Conservation (phyloP, 257 asterid genomes). For the Plantago major region DNA sequence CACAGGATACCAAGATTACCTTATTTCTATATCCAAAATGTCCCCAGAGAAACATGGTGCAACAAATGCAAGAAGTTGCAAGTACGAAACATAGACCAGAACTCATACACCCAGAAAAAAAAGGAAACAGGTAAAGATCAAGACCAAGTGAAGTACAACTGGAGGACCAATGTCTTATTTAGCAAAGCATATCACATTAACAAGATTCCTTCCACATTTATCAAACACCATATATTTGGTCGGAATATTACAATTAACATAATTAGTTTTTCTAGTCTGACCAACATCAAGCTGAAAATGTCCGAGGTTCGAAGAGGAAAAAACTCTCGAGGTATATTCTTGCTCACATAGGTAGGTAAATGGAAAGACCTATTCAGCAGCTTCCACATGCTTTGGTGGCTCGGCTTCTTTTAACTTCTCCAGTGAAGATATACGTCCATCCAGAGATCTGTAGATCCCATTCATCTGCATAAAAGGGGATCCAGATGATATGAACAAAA, state of each 20-base stretch:
- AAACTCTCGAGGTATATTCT: not conserved
- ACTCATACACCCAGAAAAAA: not conserved
- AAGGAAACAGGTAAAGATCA: not conserved
- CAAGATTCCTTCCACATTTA: slow-evolving; percentile 22
- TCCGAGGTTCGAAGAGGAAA: slow-evolving; percentile 14
- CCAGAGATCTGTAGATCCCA: slow-evolving; percentile 50
- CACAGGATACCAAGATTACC: no score
- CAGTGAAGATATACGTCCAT: slow-evolving; percentile 47
- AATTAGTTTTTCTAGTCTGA: slow-evolving; percentile 5
- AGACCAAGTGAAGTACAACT: not conserved
- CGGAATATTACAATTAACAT: slow-evolving; percentile 1
- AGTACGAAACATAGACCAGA: no score
- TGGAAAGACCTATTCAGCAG: slow-evolving; percentile 41
- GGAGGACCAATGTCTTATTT: not conserved
- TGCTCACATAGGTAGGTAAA: slow-evolving; percentile 17
- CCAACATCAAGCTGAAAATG: not conserved
- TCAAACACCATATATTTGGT: slow-evolving; percentile 11
- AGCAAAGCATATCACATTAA: slow-evolving; percentile 6
- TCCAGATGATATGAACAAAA: not conserved
- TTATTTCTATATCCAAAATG: no score
- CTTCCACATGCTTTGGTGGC: slow-evolving; percentile 50
- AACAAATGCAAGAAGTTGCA: no score
- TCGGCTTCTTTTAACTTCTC: slow-evolving; percentile 63
- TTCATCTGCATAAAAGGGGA: slow-evolving; percentile 35
- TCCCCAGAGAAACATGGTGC: no score